Evolutionary conservation across 805 yeast species (phyloP), one percentile per base, ranked within the genome.

Genomic region (Metschnikowia noctiluminum): DNA sequence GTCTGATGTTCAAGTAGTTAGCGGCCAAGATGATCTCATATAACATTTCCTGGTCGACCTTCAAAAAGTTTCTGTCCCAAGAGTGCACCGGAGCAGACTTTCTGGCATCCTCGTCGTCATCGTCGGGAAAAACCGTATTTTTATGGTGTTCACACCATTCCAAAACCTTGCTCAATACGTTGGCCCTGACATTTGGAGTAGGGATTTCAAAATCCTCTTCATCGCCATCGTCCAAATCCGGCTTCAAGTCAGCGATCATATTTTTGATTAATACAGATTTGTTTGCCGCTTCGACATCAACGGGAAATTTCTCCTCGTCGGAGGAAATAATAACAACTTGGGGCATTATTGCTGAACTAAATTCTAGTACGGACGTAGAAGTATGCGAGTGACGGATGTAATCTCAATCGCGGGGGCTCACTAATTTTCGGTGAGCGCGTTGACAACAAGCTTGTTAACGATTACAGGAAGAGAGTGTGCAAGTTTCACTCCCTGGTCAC

Each of bases 61-160:
- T 87, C 59, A 92, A 78, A 66, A 91, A 92, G 66, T 87, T 89
- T 66, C 88, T 87, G 70, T 92, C 98, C 98, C 98, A 92, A 41
- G 90, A 90, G 53, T 87, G 92, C 44, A 92, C 89, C 3, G 96
- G 97, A 2, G 90, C 89, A n/a, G 92, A 78, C 63, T 87, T 88
- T 65, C 87, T 82, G 26, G 88, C 80, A 57, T 89, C 96, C 46
- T 86, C 91, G 54, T 89, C 96, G 46, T 85, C 91, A 42, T 79
- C 82, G 53, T 84, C 89, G 15, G 88, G 87, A 68, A 84, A 84
- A 15, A 74, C 75, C 9, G 87, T 79, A 63, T 88, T 90, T 66
- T 85, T 87, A 74, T 92, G 97, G 66, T 92, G 94, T 62, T 88
- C 95, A 61, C 97, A 90, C 95, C 97, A 92, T 64, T 92, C 96